Evolutionary conservation across 1,139 yeast species (phyloP), one percentile per base, ranked within the genome.

Genomic region (Yamadazyma kanchanaburiensis): DNA sequence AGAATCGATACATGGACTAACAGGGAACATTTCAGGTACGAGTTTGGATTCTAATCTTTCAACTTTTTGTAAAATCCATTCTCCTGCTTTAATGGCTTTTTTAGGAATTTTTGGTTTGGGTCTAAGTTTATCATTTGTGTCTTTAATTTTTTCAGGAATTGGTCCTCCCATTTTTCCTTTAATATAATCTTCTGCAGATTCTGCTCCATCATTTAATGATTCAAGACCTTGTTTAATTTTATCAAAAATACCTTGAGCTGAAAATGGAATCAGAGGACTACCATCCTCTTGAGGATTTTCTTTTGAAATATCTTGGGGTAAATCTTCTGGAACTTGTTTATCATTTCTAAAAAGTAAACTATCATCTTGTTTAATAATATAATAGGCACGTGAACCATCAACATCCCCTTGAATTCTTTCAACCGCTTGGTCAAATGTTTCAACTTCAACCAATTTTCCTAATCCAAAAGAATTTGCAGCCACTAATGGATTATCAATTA

Each of bases 1-100:
- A 3, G 39, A 31, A 27, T 40, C 45, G 4, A 43, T 21, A 32
- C 48, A 43, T 2, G 44, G 40, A 7, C 36, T 37, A 1, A 41
- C 31, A 9, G 47, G 45, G 6, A 41, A n/a, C 9, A 29, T 20
- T 8, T 32, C 42, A 2, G 32, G 32, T 1, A 34, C 14, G 11
- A 25, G 14, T 17, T 38, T 30, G 5, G 26, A 25, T 13, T 18
- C 27, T 4, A 28, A 7, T 6, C 15, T 16, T 12, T 29, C 30
- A 12, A 35, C 32, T 23, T 35, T 35, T 24, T 34, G 42, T 8
- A 32, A 22, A 10, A 36, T 13, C 42, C 40, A 36, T n/a, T 25
- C 15, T 22, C 15, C 22, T 8, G 22, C 23, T 18, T 25, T 22
- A 10, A 18, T 14, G n/a, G 23, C 5, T 4, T 22, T 10, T 11